These are phyloP conservation scores for Leccinum subtestaceum DNA, from an alignment of 768 basidiomycete species.

Conservation along the genomic window DNA sequence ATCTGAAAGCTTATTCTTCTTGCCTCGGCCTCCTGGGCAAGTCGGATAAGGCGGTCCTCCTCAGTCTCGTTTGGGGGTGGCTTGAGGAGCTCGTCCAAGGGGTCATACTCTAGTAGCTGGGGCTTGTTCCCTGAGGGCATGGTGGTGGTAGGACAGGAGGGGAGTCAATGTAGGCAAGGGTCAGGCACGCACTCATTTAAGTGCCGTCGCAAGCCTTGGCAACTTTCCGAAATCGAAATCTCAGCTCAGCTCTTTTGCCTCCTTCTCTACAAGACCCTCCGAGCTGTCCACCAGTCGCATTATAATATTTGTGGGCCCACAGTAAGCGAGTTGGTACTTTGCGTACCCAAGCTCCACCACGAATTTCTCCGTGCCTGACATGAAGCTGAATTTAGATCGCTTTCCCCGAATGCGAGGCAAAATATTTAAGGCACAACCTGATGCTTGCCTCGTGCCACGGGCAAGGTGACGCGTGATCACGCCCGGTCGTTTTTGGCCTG, in stretches of 20 bases:
- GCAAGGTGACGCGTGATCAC: neutral
- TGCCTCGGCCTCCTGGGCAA: constrained; percentile 66
- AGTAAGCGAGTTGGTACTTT: constrained; percentile 1
- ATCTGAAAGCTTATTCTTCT: constrained; percentile 62
- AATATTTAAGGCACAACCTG: constrained; percentile 2
- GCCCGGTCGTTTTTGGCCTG: constrained; percentile 6
- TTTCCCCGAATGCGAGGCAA: constrained; percentile 3
- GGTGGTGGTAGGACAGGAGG: constrained; percentile 8
- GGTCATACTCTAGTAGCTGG: constrained; percentile 41
- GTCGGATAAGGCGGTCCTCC: constrained; percentile 50
- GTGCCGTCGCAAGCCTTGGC: constrained; percentile 1
- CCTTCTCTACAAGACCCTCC: neutral
- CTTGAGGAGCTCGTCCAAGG: constrained; percentile 59
- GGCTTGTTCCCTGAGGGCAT: constrained; percentile 25
- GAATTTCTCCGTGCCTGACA: constrained; percentile 7
- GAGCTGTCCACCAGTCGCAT: neutral
- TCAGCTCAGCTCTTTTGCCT: neutral
- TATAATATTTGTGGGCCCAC: neutral
- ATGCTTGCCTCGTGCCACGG: constrained; percentile 2
- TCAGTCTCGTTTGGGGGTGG: constrained; percentile 69
- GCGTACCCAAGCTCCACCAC: constrained; percentile 11
- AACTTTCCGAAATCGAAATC: neutral
- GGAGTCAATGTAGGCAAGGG: constrained; percentile 1
- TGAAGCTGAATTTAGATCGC: neutral
- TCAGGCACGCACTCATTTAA: constrained; percentile 26